Percentiles rank a stretch among this genome's conserved stretches.
These are phyloP conservation scores for Tillandsia leiboldiana DNA, from an alignment of 176 grass and related monocot genomes.

Conservation along the genomic window DNA sequence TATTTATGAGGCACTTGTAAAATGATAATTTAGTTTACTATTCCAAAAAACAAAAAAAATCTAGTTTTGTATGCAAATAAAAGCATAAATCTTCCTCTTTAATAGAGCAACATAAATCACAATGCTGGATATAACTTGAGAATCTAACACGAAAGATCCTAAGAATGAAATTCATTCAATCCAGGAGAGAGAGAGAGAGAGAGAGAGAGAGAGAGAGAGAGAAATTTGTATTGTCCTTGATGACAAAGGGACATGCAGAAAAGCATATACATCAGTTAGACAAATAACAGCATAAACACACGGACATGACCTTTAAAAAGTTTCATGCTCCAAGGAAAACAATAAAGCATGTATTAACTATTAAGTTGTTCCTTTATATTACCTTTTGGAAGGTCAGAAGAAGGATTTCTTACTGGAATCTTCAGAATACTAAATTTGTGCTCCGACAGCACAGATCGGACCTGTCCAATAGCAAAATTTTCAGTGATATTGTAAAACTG, in stretches of 20 bases:
- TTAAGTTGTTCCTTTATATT: conserved; percentile 17
- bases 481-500: neutral
- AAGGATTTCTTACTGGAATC: conserved; percentile 51
- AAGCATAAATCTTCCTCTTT: neutral
- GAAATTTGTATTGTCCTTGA: too few relatives aligned
- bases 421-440: conserved; percentile 58
- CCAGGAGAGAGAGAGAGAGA: too few relatives aligned
- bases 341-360: neutral
- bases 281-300: too few relatives aligned
- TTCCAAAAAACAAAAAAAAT: too few relatives aligned
- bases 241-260: too few relatives aligned
- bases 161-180: neutral
- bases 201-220: too few relatives aligned
- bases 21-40: too few relatives aligned
- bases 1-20: neutral
- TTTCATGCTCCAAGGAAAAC: too few relatives aligned
- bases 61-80: too few relatives aligned
- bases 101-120: neutral
- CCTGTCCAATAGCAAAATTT: conserved; percentile 24
- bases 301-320: too few relatives aligned
- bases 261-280: too few relatives aligned
- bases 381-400: conserved; percentile 58
- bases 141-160: neutral
- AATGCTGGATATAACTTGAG: neutral
- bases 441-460: conserved; percentile 40